Evolutionary conservation across 1,139 yeast species (phyloP), one percentile per base, ranked within the genome.

Genomic region (Hansenula lynferdii): DNA sequence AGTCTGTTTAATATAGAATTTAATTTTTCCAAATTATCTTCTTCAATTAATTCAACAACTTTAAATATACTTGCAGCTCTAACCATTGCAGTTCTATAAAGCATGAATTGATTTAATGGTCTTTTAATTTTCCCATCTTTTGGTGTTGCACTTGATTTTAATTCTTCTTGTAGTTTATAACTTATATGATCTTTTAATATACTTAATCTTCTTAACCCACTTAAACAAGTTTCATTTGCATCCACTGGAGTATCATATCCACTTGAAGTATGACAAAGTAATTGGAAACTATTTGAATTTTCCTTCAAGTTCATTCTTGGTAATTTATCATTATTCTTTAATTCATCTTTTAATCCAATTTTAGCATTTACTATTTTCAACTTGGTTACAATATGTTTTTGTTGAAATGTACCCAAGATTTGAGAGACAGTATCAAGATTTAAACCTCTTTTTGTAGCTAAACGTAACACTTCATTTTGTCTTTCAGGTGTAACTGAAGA

Each of bases 61-160:
- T 69, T 66, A 25, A 65, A 58, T 3, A 69, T 60, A 49, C 65
- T 56, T 18, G 70, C 67, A 8, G 65, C 61, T 44, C 64, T 70
- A 34, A 70, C 67, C 57, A 69, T 66, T 9, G 66, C 50, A 30
- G 67, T 58, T 42, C 76, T 61, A 47, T 72, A 72, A 14, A 72
- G 60, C 76, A 72, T 70, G 47, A 70, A 72, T 23, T 74, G 67
- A 54, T 72, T 72, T 41, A 71, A 56, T 1, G 77, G 77, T 25
- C 77, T 63, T 48, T 71, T 71, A 42, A 70, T 61, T 27, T 48
- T 43, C 12, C 18, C 30, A 17, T 38, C 41, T 28, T 42, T 32
- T 20, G 26, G 31, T 19, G 11, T 36, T 30, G 11, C 26, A 27
- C 12, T 22, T 15, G 11, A 31, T 27, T 10, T 28, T 6, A 31